Base-by-base conservation (phyloP, 768 basidiomycete genomes). In the Tephrocybe sp. region DNA sequence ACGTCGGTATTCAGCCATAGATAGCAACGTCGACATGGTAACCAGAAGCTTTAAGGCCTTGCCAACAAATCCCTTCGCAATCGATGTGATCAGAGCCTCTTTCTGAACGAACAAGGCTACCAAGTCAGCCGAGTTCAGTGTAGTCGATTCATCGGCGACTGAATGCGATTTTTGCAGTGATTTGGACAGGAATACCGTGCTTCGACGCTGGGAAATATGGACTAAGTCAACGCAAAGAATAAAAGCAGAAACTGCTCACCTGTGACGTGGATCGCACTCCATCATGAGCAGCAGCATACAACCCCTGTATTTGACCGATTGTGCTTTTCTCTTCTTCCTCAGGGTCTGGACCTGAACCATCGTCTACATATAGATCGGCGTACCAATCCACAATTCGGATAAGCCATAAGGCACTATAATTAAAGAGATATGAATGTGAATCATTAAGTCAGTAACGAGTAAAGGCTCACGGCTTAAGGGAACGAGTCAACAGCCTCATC, bases 1-100 rank as follows among this genome's bases (percentile, higher is more conserved):
- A 2, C 64, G 68, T n/a, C 64, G 58, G 53, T 79, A 78, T 46
- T 87, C 79, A 6, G 76, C 72, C 1, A 66, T 49, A 6, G 68
- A 67, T 26, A 89, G 60, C 30, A 84, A 59, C 0, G 76, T 73
- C 4, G 82, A 86, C 47, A 89, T 70, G 2, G 78, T 64, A 5
- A 89, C 87, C 13, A 90, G 69, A 9, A 90, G 71, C 51, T 82
- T 78, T 56, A 86, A 65, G 3, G 75, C 69, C 52, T 76, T 78
- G 5, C 71, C 64, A 1, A 66, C 52, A 47, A 80, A 75, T 4
- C 77, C 76, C 50, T 71, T 76, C 5, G 69, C 59, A 4, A 83
- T 61, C 3, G 77, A 77, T 9, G 67, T 60, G 9, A 83, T 44
- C 25, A 82, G 58, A 25, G 71, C 60, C 30, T 64, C 56, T 41